A percentile compares a stretch with the other conserved stretches of the same genome.
Evolutionary conservation across 192 early-diverging fungal genomes (phyloP).

Genomic region (Coemansia sp.): DNA sequence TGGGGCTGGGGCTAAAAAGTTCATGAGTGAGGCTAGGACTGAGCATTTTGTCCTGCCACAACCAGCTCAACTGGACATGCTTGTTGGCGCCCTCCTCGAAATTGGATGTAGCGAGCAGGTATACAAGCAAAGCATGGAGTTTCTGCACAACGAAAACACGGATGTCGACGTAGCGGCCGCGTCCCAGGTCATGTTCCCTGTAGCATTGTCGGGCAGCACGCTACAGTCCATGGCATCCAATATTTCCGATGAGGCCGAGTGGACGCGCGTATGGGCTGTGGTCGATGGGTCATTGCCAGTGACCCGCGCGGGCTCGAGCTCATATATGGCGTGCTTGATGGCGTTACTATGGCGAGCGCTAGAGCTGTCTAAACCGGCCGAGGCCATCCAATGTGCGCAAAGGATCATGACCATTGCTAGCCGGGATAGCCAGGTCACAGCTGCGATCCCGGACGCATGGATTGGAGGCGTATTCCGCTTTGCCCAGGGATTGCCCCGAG

Average conservation of each 20-base stretch:
- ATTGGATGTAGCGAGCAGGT: conserved; percentile 8
- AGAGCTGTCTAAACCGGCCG: neutral
- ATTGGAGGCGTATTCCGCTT: neutral
- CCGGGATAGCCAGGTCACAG: neutral
- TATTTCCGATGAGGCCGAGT: conserved; percentile 8
- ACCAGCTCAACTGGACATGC: conserved; percentile 5
- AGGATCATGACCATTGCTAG: neutral
- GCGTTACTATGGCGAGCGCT: neutral
- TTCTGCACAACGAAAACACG: conserved; percentile 4
- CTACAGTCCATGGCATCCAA: conserved; percentile 2
- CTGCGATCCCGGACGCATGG: neutral
- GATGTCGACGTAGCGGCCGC: neutral
- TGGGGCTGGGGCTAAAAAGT: conserved; percentile 3
- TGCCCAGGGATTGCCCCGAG: neutral
- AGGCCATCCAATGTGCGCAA: neutral
- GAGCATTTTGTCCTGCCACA: neutral
- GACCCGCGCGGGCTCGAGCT: neutral
- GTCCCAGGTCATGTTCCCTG: conserved; percentile 8
- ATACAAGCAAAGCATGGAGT: conserved; percentile 9
- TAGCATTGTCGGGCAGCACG: neutral
- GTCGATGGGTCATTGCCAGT: neutral
- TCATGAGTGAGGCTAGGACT: conserved; percentile 8
- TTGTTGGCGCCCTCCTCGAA: conserved; percentile 11
- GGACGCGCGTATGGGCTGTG: conserved; percentile 28
- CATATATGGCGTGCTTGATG: conserved; percentile 1